Evolutionary conservation across 371 early-diverging fungal species (phyloP), one percentile per base, ranked within the genome.

Genomic region (Chytridium lagenaria): DNA sequence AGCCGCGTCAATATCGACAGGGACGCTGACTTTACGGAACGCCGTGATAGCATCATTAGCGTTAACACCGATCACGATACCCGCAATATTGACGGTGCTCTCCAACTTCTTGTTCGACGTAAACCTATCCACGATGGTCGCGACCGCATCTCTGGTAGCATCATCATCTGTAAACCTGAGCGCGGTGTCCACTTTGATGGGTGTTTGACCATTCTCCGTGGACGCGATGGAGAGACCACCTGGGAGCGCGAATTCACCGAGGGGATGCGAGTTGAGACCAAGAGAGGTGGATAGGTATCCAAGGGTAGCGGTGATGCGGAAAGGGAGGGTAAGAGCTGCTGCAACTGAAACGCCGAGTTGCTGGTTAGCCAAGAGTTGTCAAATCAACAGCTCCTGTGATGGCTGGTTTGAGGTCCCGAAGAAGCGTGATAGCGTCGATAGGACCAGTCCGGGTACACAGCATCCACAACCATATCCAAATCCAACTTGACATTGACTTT

Each of bases 1-100:
- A 23, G 76, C 76, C 31, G 67, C 67, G 51, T 76, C 76, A 15
- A 76, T 61, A 34, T 71, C 68, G 1, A 71, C 63, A 10, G 76
- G 76, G 52, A 76, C 50, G 33, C 26, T 55, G 26, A 76, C 71
- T 55, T 71, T 70, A 70, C 51, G 31, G 36, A 76, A 38, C 31
- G 76, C 71, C 15, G 71, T 76, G 66, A 76, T 76, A 15, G 50
- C n/a, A 39, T 76, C 76, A 7, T 31, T 22, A 10, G 57, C 63
- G 36, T 23, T 44, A 38, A 59, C 67, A 66, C 76, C 76, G 34
- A 76, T 44, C 33, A 55, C 76, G 3, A 76, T 5, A 10, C 38
- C 34, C 16, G 36, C 50, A 31, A 71, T 26, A 1, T 67, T 61
- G 28, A 68, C 40, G 1, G 59, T 37, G 0, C 71, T 36, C 1